Base-by-base conservation (phyloP, 1,139 yeast genomes). In the Pneumocystis canis region DNA sequence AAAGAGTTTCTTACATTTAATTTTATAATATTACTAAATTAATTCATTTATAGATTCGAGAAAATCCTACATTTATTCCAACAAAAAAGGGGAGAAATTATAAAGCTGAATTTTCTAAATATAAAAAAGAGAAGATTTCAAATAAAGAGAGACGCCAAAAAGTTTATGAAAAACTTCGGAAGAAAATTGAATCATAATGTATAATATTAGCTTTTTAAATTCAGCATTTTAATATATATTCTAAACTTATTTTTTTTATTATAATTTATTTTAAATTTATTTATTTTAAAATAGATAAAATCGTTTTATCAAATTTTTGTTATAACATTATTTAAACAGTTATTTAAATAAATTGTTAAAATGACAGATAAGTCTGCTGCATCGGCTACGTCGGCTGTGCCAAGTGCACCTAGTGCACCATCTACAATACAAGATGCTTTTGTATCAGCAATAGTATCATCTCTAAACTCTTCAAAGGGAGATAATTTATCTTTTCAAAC, bases 11-110 rank as follows among this genome's bases (percentile, higher is more conserved):
- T 84, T 41, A 58, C 58, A 58, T 30, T 31, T 39, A 18, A 5
- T 25, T 14, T 35, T 35, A n/a, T 60, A 32, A 28, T 6, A 18
- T 41, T 14, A 16, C 41, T 35, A 11, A 18, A 37, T 6, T 47
- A 7, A 47, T 7, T 47, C 2, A 25, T 41, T 57, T 59, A 77
- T 83, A 84, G 75, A 92, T 92, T 82, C 90, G 97, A 83, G 98
- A 77, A 70, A 94, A 92, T 82, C 99, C 99, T 78, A 67, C 68
- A 31, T 68, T 83, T 73, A 86, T 85, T 82, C 88, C 89, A 78
- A 81, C 95, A 73, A 87, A 84, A 78, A 87, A 86, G 89, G 89
- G 92, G 84, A 81, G 54, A 11, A 31, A 47, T 47, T 47, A 47
- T 47, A 47, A 47, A 11, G 30, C 28, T 14, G 54, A 47, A 1